Percentiles rank a stretch among this genome's conserved stretches.
These are phyloP conservation scores for Extremus antarcticus DNA, from an alignment of 495 filamentous ascomycete genomes.

Conservation along the genomic window DNA sequence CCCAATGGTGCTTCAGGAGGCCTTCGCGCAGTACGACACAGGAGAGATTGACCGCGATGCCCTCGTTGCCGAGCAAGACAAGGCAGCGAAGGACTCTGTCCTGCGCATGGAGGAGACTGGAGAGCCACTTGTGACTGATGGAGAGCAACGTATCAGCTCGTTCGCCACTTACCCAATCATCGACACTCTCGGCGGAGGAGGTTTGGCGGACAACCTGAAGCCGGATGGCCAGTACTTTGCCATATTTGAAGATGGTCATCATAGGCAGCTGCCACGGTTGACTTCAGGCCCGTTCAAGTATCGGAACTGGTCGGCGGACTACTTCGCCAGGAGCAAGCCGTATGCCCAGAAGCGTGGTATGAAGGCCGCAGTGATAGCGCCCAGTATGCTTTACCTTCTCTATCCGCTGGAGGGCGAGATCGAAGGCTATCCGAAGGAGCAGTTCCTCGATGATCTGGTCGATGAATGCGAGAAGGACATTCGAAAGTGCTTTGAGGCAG, in stretches of 20 bases:
- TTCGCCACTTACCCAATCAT: slow-evolving; percentile 37
- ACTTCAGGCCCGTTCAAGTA: slow-evolving; percentile 33
- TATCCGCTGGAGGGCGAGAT: slow-evolving; percentile 33
- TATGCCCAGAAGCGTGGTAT: slow-evolving; percentile 28
- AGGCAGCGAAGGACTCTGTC: slow-evolving; percentile 34
- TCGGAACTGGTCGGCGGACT: slow-evolving; percentile 35
- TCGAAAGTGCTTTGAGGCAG: slow-evolving; percentile 33
- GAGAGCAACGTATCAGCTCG: slow-evolving; percentile 33
- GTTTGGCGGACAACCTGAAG: slow-evolving; percentile 29
- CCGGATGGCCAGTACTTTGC: slow-evolving; percentile 36
- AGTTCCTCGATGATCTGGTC: slow-evolving; percentile 35
- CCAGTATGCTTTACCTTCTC: slow-evolving; percentile 36
- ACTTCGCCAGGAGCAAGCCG: slow-evolving; percentile 25
- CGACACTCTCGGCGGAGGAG: slow-evolving; percentile 32
- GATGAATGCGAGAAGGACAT: slow-evolving; percentile 38
- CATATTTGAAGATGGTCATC: slow-evolving; percentile 38
- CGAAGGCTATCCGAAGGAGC: slow-evolving; percentile 29
- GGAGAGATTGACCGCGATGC: slow-evolving; percentile 22
- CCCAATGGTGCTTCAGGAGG: slow-evolving; percentile 30
- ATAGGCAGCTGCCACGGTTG: slow-evolving; percentile 33
- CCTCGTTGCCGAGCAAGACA: slow-evolving; percentile 29
- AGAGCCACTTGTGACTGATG: slow-evolving; percentile 31
- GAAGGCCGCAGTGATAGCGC: slow-evolving; percentile 36
- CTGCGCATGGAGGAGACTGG: slow-evolving; percentile 32
- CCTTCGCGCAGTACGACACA: slow-evolving; percentile 32